Conservation (phyloP, 345 rosid species). For the Theobroma cacao region DNA sequence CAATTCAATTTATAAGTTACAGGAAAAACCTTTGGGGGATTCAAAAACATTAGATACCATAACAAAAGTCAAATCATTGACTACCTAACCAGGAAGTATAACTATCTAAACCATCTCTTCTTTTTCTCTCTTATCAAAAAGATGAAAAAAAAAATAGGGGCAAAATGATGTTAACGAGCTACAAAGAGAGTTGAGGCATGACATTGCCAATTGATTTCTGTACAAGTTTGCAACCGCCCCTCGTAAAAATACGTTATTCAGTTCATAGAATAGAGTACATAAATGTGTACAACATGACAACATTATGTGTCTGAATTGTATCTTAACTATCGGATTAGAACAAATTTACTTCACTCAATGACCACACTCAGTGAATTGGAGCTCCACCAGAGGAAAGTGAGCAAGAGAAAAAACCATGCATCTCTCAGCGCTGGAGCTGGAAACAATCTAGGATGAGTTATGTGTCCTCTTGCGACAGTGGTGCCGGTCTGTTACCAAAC, state of each 20-base stretch:
- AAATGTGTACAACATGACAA: conserved; percentile 32
- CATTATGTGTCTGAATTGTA: conserved; percentile 6
- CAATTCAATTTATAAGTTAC: too few relatives aligned
- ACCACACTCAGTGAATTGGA: conserved; percentile 13
- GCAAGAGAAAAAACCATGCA: neutral
- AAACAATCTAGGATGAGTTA: conserved; percentile 22
- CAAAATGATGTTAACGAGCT: neutral
- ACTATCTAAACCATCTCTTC: neutral
- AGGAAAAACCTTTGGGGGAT: too few relatives aligned
- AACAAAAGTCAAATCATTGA: too few relatives aligned
- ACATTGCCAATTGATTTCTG: conserved; percentile 26
- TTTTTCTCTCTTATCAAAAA: neutral
- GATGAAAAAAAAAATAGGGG: neutral
- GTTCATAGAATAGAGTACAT: conserved; percentile 18
- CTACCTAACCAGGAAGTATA: neutral
- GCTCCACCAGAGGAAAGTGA: neutral
- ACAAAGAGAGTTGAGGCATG: conserved; percentile 1
- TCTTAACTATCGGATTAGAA: conserved; percentile 5
- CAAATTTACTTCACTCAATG: conserved; percentile 8
- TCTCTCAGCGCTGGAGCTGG: neutral
- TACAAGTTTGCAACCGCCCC: conserved; percentile 36
- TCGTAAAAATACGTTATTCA: neutral
- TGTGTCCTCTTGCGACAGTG: conserved; percentile 40
- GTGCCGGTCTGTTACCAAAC: conserved; percentile 21
- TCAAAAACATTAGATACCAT: too few relatives aligned